Evolutionary conservation across 2,329 filamentous ascomycete species (phyloP), one percentile per base, ranked within the genome.

Genomic region (Penicillium sp.): DNA sequence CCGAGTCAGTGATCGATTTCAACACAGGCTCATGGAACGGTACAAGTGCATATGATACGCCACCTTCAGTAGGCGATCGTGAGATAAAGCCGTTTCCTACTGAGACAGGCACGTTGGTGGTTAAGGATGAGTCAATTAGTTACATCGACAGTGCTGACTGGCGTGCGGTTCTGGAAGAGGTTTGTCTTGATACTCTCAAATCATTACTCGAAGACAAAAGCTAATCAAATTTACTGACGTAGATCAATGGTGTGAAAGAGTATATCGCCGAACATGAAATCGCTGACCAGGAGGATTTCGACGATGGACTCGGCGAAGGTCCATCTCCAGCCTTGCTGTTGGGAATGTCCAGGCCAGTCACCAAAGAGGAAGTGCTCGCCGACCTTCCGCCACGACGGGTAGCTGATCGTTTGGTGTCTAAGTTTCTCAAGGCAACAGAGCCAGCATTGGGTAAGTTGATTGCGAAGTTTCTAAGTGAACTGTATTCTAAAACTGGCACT

Each of bases 141-240:
- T 77, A 77, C 62, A 72, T 77, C 42, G 73, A 76, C 55, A 68
- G 72, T 40, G 70, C 72, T n/a, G 71, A 76, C 57, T 76, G 74
- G 74, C 71, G 71, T 43, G 73, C 73, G 25, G 75, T 76, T 49
- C 61, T 76, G 11, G 72, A 75, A 60, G 74, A 76, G 68, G 74
- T 76, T 42, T 42, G 73, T 70, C 22, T 42, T 38, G 35, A 10
- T 38, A 5, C 6, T 16, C 40, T 25, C 43, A 11, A n/a, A 45
- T 71, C 68, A 19, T 43, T 33, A 10, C 16, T 2, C 30, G 28
- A 6, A 6, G 19, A 35, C 19, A 35, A 2, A 35, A 28, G 1
- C 59, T 68, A 56, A 65, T n/a, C 35, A 37, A 13, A n/a, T 40
- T 4, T 43, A 16, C 16, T 40, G 4, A 2, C 6, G 28, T 48